Evolutionary conservation across 345 rosid species (phyloP).

Genomic region (Litchi chinensis): DNA sequence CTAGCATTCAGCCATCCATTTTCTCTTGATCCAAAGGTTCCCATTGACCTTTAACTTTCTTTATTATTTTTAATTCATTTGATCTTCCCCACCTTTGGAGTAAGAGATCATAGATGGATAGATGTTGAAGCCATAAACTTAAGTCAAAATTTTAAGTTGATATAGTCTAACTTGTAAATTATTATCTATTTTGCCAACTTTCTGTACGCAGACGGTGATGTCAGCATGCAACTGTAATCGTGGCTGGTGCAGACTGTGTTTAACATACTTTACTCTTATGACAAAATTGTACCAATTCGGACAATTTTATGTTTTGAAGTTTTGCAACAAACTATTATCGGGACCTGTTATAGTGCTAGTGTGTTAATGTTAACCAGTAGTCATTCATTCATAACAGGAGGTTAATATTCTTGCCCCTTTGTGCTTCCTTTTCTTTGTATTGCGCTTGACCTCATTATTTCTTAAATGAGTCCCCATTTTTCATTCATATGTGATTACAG

Average conservation of each 20-base stretch:
- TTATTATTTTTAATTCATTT: not conserved
- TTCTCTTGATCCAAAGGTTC: not conserved
- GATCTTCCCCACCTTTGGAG: not conserved
- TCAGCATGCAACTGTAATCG: not conserved
- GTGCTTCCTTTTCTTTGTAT: not conserved
- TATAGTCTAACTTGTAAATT: not conserved
- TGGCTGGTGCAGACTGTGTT: conserved; percentile 3
- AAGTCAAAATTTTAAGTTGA: not conserved
- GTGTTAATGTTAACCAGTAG: not conserved
- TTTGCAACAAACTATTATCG: not conserved
- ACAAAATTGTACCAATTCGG: not conserved
- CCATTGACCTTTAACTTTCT: not conserved
- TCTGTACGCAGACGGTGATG: not conserved
- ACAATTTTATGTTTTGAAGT: not conserved
- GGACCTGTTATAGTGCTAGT: not conserved
- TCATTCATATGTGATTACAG: not conserved
- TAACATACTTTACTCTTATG: not conserved
- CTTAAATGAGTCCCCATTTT: not conserved
- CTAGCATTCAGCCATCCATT: not conserved
- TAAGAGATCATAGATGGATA: too few species aligned
- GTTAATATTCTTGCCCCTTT: not conserved
- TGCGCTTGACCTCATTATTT: not conserved
- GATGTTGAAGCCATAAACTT: too few species aligned
- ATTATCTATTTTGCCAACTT: not conserved
- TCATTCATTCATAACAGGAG: not conserved